phyloP scores from a whole-genome alignment of 2,329 filamentous ascomycete species.

The Drechslera avenae region DNA sequence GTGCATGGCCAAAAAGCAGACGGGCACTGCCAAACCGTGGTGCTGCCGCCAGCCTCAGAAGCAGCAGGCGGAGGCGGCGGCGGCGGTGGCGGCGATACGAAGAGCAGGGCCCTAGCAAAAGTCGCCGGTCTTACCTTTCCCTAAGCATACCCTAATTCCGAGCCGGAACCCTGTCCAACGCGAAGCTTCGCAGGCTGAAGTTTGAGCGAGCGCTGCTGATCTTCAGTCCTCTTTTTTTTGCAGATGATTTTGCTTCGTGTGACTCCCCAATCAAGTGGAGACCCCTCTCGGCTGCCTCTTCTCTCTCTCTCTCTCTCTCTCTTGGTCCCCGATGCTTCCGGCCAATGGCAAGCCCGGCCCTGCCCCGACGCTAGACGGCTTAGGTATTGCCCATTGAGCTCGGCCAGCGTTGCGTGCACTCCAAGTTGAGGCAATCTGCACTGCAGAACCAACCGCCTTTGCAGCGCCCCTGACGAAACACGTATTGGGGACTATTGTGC shows the following conservation, averaged over 20 bases:
- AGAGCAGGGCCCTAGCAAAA: slow-evolving; percentile 27
- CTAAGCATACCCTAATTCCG: slow-evolving; percentile 43
- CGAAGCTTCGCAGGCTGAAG: slow-evolving; percentile 42
- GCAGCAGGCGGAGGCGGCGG: neutral
- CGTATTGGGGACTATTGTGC: slow-evolving; percentile 33
- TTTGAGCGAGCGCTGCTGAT: slow-evolving; percentile 41
- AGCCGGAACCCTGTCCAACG: slow-evolving; percentile 44
- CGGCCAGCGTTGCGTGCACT: slow-evolving; percentile 36
- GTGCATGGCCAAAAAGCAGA: slow-evolving; percentile 18
- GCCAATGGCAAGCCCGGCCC: slow-evolving; percentile 31
- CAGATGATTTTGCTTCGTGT: slow-evolving; percentile 40
- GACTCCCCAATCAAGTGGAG: slow-evolving; percentile 37
- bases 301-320: too few species aligned
- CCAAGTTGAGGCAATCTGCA: slow-evolving; percentile 48
- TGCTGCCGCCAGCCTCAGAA: slow-evolving; percentile 34
- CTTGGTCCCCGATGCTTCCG: slow-evolving; percentile 22
- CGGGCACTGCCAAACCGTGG: slow-evolving; percentile 19
- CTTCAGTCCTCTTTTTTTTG: slow-evolving; percentile 39
- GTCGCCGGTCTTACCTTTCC: slow-evolving; percentile 40
- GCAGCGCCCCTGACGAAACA: slow-evolving; percentile 46
- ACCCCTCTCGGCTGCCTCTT: slow-evolving; percentile 24
- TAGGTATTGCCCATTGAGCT: slow-evolving; percentile 19
- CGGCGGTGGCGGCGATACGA: slow-evolving; percentile 30
- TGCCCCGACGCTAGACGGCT: slow-evolving; percentile 25
- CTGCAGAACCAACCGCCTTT: slow-evolving; percentile 42